These are phyloP conservation scores for Paracamarosporium sp. DNA, from an alignment of 2,329 filamentous ascomycete species.

Conservation along the genomic window DNA sequence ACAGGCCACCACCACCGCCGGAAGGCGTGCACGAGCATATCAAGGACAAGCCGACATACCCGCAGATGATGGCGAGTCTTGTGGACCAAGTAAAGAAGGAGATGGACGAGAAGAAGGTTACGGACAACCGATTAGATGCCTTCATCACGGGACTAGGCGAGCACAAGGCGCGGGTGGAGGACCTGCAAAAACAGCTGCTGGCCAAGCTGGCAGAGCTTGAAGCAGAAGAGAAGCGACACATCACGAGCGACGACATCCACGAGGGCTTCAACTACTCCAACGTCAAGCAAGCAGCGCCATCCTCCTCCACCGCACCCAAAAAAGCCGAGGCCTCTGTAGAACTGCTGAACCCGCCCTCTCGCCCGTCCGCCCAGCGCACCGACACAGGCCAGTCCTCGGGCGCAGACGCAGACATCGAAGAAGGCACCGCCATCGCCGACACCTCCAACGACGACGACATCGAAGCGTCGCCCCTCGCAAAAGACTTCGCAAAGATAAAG, in stretches of 20 bases:
- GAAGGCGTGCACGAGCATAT: slow-evolving; percentile 79
- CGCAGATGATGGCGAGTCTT: slow-evolving; percentile 97
- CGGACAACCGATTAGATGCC: slow-evolving; percentile 69
- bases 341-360: slow-evolving; percentile 73
- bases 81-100: slow-evolving; percentile 91
- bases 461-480: slow-evolving; percentile 78
- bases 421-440: slow-evolving; percentile 62
- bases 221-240: slow-evolving; percentile 84
- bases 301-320: slow-evolving; percentile 31
- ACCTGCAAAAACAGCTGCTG: slow-evolving; percentile 76
- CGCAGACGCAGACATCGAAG: slow-evolving; percentile 68
- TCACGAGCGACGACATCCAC: slow-evolving; percentile 89
- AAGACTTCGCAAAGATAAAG: slow-evolving; percentile 80
- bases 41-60: slow-evolving; percentile 81
- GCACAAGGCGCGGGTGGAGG: slow-evolving; percentile 79
- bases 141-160: slow-evolving; percentile 80
- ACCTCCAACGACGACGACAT: slow-evolving; percentile 73
- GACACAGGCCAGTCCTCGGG: slow-evolving; percentile 61
- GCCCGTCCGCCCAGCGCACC: slow-evolving; percentile 41
- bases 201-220: slow-evolving; percentile 81
- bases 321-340: slow-evolving; percentile 58
- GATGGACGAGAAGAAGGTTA: slow-evolving; percentile 74
- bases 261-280: slow-evolving; percentile 90
- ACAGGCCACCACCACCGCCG: slow-evolving; percentile 78
- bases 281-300: slow-evolving; percentile 58